A percentile compares a stretch with the other conserved stretches of the same genome.
Conservation (phyloP, 2,329 filamentous ascomycete genomes). For the Cladophialophora yegresii region DNA sequence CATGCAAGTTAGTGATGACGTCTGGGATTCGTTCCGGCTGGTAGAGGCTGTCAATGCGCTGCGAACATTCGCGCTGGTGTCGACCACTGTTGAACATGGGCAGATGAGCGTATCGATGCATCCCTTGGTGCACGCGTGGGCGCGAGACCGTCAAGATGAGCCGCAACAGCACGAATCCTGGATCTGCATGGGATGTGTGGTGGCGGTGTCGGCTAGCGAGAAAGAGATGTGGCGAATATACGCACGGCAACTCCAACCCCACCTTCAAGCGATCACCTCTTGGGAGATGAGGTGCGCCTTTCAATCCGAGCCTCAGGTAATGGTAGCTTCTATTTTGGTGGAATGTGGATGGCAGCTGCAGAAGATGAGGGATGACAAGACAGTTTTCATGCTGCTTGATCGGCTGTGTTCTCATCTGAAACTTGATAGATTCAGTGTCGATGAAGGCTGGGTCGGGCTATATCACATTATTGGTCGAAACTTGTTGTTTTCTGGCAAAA, state of each 20-base stretch:
- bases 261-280: slow-evolving; percentile 23
- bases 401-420: slow-evolving; percentile 8
- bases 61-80: slow-evolving; percentile 39
- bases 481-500: background rate
- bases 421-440: background rate
- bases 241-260: slow-evolving; percentile 23
- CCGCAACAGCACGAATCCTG: slow-evolving; percentile 34
- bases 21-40: slow-evolving; percentile 39
- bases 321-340: slow-evolving; percentile 15
- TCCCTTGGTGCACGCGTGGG: slow-evolving; percentile 44
- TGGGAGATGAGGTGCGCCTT: slow-evolving; percentile 19
- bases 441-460: background rate
- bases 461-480: background rate
- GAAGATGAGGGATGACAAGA: slow-evolving; percentile 2
- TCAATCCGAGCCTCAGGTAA: background rate
- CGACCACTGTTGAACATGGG: slow-evolving; percentile 20
- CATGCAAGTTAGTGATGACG: slow-evolving; percentile 29
- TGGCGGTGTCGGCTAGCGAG: slow-evolving; percentile 20
- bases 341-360: slow-evolving; percentile 16
- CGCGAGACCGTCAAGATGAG: slow-evolving; percentile 38
- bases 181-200: slow-evolving; percentile 31
- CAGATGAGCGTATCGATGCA: slow-evolving; percentile 41
- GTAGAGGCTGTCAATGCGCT: slow-evolving; percentile 38
- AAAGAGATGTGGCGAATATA: slow-evolving; percentile 14
- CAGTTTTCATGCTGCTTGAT: slow-evolving; percentile 5